These are phyloP conservation scores for Heterobasidion occidentale DNA, from an alignment of 1,284 basidiomycete genomes.

Conservation along the genomic window DNA sequence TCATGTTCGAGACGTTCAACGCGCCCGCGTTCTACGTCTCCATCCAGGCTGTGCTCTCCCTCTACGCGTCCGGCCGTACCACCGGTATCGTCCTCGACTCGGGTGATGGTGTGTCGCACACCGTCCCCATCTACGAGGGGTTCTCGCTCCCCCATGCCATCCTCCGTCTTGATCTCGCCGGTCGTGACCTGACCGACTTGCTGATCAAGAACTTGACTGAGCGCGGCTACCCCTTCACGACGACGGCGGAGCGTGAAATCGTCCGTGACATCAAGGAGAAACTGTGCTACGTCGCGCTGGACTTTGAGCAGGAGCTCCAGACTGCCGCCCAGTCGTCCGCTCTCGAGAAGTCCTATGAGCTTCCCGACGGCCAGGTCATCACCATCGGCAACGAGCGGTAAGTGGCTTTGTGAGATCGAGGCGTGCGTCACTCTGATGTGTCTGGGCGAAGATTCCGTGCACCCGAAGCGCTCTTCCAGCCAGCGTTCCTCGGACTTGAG, in stretches of 20 bases:
- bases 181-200: slow-evolving; percentile 91
- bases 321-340: slow-evolving; percentile 89
- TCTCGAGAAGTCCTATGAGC: slow-evolving; percentile 92
- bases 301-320: slow-evolving; percentile 95
- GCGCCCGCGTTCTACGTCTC: slow-evolving; percentile 90
- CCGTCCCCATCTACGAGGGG: slow-evolving; percentile 93
- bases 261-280: slow-evolving; percentile 99
- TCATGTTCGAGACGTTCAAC: slow-evolving; percentile 98
- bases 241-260: slow-evolving; percentile 91
- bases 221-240: slow-evolving; percentile 93
- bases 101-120: slow-evolving; percentile 92
- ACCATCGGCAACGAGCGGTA: slow-evolving; percentile 93
- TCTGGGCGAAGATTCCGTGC: slow-evolving; percentile 71
- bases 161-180: slow-evolving; percentile 90
- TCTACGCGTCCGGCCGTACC: slow-evolving; percentile 88
- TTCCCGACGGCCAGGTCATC: slow-evolving; percentile 95
- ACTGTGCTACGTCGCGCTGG: slow-evolving; percentile 94
- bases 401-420: slow-evolving; percentile 11
- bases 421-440: neutral
- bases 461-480: slow-evolving; percentile 97
- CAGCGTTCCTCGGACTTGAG: slow-evolving; percentile 88
- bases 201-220: slow-evolving; percentile 92
- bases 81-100: slow-evolving; percentile 94
- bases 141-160: slow-evolving; percentile 95
- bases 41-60: slow-evolving; percentile 88